Base-by-base conservation (phyloP, 2,329 filamentous ascomycete species). In the Calycina herbarum region DNA sequence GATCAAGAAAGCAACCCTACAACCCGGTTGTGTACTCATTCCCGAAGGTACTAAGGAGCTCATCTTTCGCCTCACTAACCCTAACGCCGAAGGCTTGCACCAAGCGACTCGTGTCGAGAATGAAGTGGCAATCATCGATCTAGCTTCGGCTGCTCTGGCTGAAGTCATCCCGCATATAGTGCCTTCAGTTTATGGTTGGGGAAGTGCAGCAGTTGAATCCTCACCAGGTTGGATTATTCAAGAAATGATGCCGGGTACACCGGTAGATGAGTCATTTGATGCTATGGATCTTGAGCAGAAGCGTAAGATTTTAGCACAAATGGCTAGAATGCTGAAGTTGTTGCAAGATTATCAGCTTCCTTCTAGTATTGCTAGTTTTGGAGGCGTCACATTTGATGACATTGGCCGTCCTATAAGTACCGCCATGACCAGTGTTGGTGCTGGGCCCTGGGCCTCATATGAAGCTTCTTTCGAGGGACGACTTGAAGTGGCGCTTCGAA, bases 321-420 rank as follows among this genome's bases (percentile, higher is more conserved):
- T 77, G 71, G 75, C 75, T 15, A 40, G 62, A 27, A 48, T 78
- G 17, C 68, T 78, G 57, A 73, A 74, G 64, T 69, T 57, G 11
- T 70, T 77, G 56, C 76, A 78, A 67, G 69, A 72, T 42, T 77
- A 71, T 69, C 33, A 69, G 66, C 73, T 78, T 45, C 76, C 76
- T 24, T 61, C 68, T n/a, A 75, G 67, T 61, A 74, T 78, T 60
- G 68, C 64, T 6, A 71, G 69, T 24, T 76, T 70, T 57, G 76
- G 76, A 15, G 76, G 77, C 7, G 66, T 77, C 27, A 75, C 70
- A 8, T 77, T 77, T 70, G 75, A 76, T 67, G 65, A 64, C 13
- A 64, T 48, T n/a, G 75, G 76, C 31, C 48, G 63, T 10, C 73
- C 77, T 63, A 70, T 77, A 29, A 77, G 76, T 64, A 66, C 75